These are phyloP conservation scores for Colletotrichum salicis DNA, from an alignment of 2,329 filamentous ascomycete genomes.

Conservation along the genomic window DNA sequence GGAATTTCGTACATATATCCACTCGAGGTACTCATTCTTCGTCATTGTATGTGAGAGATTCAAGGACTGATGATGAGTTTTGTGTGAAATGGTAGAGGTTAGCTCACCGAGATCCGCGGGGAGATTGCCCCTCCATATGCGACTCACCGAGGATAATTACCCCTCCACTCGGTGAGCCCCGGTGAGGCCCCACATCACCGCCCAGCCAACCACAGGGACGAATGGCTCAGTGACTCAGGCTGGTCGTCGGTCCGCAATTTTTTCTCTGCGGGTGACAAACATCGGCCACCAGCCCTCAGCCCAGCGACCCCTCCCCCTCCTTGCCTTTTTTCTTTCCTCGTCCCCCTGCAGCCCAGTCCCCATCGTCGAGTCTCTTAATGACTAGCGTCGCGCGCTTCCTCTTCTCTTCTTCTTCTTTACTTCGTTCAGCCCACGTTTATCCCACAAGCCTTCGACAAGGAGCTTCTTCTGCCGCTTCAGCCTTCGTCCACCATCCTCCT, in stretches of 20 bases:
- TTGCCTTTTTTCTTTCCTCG: constrained; percentile 11
- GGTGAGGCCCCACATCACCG: background rate
- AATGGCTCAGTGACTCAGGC: constrained; percentile 25
- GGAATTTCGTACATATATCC: too few species aligned
- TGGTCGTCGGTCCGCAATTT: constrained; percentile 22
- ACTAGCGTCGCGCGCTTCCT: constrained; percentile 33
- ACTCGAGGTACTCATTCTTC: too few species aligned
- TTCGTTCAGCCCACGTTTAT: constrained; percentile 22
- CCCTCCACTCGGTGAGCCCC: constrained; percentile 9
- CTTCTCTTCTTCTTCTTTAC: constrained; percentile 28
- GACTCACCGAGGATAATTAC: background rate
- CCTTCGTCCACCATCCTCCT: constrained; percentile 1
- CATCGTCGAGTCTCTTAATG: constrained; percentile 28
- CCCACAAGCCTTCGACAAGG: constrained; percentile 21
- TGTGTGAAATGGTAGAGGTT: background rate
- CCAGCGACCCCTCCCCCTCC: constrained; percentile 22
- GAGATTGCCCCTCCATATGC: background rate
- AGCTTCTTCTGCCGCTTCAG: constrained; percentile 1
- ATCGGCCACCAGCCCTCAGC: background rate
- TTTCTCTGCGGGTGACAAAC: constrained; percentile 22
- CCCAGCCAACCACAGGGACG: background rate
- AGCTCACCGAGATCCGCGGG: constrained; percentile 4
- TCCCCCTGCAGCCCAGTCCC: background rate
- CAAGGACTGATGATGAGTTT: too few species aligned
- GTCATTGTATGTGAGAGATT: too few species aligned